Evolutionary conservation across 23 red algal genomes (phyloP), one percentile per base, ranked within the genome.

Genomic region (Agarophyton chilense): DNA sequence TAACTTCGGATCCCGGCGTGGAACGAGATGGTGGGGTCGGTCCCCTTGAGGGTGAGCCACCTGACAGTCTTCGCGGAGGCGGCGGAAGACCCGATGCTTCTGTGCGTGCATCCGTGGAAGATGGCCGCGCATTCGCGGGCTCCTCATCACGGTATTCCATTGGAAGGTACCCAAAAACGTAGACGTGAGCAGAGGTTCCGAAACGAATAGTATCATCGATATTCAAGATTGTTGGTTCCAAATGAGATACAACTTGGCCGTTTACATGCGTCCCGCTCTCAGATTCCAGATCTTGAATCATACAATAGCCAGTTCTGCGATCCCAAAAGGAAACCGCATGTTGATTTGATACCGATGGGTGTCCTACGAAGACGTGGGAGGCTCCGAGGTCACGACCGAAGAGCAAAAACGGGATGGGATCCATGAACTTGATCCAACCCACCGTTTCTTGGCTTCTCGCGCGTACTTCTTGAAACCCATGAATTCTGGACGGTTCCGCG

Each of bases 301-400:
- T 66, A 21, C 82, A 87, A 2, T 54, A 49, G 63, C 82, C 57
- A 29, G 18, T 36, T 14, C 10, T 33, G 44, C 32, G 46, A 34
- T 68, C 49, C 64, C 63, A 87, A 39, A 56, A 58, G 19, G 82
- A 63, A 5, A 72, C 43, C 1, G 82, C 82, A 29, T 87, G 82
- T 22, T 87, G 82, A 60, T 33, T 29, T 21, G 82, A 71, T 16
- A 87, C 65, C 9, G 82, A 55, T 4, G 82, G 82, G 28, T 87
- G 82, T 31, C 82, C 82, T 4, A 87, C 82, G 28, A 87, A 87
- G 24, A 87, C 66, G 51, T 87, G 82, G 36, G 62, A 70, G 28
- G 82, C 63, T 10, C 54, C 82, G 22, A 75, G 57, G 49, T 87
- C 82, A 14, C 63, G 82, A 36, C 82, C 82, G 61, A 87, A 87